These are phyloP conservation scores for Neurospora pannonica DNA, from an alignment of 495 filamentous ascomycete genomes.

Conservation along the genomic window DNA sequence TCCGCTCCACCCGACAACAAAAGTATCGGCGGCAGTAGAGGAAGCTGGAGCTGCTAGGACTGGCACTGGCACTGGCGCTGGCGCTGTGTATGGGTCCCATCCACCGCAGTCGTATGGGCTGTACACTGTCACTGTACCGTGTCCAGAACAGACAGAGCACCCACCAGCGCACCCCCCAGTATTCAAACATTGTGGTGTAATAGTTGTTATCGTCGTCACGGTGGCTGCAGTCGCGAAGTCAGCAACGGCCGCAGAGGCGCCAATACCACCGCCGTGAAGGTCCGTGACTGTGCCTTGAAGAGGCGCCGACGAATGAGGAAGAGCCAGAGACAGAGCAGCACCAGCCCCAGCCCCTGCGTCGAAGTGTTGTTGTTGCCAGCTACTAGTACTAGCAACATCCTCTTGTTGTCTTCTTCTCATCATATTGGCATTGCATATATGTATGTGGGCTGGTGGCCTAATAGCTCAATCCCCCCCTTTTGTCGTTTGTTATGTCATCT, in stretches of 20 bases:
- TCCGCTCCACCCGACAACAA: background rate
- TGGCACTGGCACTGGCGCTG: background rate
- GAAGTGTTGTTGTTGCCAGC: too few relatives aligned
- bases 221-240: background rate
- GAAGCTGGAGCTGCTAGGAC: background rate
- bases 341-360: too few relatives aligned
- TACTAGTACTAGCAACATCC: too few relatives aligned
- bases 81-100: background rate
- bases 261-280: background rate
- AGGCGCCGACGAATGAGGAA: too few relatives aligned
- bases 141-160: background rate
- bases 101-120: background rate
- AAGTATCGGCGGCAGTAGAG: background rate
- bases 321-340: too few relatives aligned
- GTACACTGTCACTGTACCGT: background rate
- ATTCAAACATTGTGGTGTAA: background rate
- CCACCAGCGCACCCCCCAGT: background rate
- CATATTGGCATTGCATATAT: too few relatives aligned
- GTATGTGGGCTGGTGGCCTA: too few relatives aligned
- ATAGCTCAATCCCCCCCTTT: too few relatives aligned
- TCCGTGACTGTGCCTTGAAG: background rate
- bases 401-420: too few relatives aligned
- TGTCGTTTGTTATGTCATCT: too few relatives aligned
- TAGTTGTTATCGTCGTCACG: background rate
- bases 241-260: background rate